A percentile compares a stretch with the other conserved stretches of the same genome.
These are phyloP conservation scores for Moesziomyces parantarcticus DNA, from an alignment of 1,284 basidiomycete genomes.

Conservation along the genomic window DNA sequence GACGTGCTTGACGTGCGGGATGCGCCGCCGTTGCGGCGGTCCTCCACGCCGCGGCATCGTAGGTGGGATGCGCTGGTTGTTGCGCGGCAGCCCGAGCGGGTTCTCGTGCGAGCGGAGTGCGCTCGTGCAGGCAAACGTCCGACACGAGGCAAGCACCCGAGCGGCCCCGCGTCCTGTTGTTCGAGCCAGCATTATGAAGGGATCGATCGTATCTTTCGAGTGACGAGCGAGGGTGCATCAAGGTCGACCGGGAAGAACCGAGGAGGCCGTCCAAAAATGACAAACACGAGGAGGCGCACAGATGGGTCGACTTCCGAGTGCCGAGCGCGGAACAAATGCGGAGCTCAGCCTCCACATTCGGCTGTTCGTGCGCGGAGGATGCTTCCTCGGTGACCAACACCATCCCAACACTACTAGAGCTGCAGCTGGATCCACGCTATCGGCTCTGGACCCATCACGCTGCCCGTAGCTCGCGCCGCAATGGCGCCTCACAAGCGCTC, in stretches of 20 bases:
- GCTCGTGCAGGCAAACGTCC: constrained; percentile 4
- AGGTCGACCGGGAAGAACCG: neutral
- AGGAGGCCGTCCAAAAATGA: neutral
- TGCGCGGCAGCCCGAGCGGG: constrained; percentile 62
- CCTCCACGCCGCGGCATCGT: constrained; percentile 64
- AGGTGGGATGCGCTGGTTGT: constrained; percentile 57
- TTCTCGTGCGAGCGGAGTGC: constrained; percentile 50
- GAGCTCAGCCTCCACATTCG: constrained; percentile 35
- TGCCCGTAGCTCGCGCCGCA: no score
- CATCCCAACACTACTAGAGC: neutral
- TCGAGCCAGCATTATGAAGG: neutral
- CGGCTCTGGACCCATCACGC: neutral
- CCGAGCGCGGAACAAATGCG: constrained; percentile 9
- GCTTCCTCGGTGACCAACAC: neutral
- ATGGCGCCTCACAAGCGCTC: constrained; percentile 43
- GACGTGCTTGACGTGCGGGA: constrained; percentile 73
- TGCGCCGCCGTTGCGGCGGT: constrained; percentile 70
- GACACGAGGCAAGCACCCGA: neutral
- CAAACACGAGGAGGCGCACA: no score
- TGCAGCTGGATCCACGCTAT: neutral
- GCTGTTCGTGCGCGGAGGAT: neutral
- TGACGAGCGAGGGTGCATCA: neutral
- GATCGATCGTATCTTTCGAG: no score
- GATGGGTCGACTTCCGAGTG: constrained; percentile 12
- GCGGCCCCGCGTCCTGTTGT: neutral